Base-by-base conservation (phyloP, 2,329 filamentous ascomycete genomes). In the Neurospora sp. region DNA sequence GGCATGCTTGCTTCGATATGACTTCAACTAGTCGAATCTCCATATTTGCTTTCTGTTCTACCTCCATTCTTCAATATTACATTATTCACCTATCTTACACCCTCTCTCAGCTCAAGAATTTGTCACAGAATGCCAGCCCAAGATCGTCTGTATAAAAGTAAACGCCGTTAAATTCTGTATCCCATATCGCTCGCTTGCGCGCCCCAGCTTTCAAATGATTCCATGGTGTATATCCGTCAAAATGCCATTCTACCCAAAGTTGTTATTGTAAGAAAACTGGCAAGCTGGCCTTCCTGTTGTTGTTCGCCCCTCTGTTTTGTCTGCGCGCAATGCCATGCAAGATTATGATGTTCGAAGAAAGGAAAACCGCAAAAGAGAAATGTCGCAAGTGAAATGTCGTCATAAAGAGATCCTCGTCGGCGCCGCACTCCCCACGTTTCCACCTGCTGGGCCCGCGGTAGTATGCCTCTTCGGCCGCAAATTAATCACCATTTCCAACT, bases 401-500 rank as follows among this genome's bases (percentile, higher is more conserved):
- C 78, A 85, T 80, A 84, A 79, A 38, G 83, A 85, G 40, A 82
- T 78, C 52, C 82, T 80, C 67, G 77, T 74, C 17, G 73, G 77
- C 23, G 76, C 73, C 17, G 76, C 76, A 71, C 73, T 77, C 71
- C 82, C 82, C 40, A 78, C 75, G 58, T 67, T 62, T 10, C 23
- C 52, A 2, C 52, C 52, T 17, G 23, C 52, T 5, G 52, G 52
- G 0, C 52, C 38, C 3, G 69, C 58, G n/a, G 66, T 68, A n/a
- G 68, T 72, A 42, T 73, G 68, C 74, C 74, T 73, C 70, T 76
- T 78, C 7, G 84, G 84, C 36, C 84, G 79, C 40, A 84, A 80
- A 77, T 84, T 87, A 78, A 98, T 96, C 71, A 99, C 88, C 73
- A 92, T 95, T 82, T 97, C 93, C 71, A 99, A 84, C 81, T 99